Percentiles rank a stretch among this genome's conserved stretches.
phyloP scores from a whole-genome alignment of 345 rosid genomes.

The thale cress (Arabidopsis thaliana) region TAIR10.1 NC_003075.7:17726001-17726500 shows the following conservation, averaged over 20 bases:
- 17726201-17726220: neutral
- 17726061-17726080: conserved; percentile 39
- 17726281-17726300: conserved; percentile 45
- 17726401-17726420: conserved; percentile 88
- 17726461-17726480: conserved; percentile 75
- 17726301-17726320: conserved; percentile 26
- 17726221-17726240: conserved; percentile 50
- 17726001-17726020: conserved; percentile 51
- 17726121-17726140: conserved; percentile 45
- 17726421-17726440: conserved; percentile 85
- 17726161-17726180: conserved; percentile 4
- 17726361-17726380: conserved; percentile 49
- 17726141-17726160: conserved; percentile 43
- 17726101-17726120: conserved; percentile 48
- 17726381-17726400: conserved; percentile 56
- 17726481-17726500: conserved; percentile 87
- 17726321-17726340: conserved; percentile 42
- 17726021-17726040: conserved; percentile 51
- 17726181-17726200: neutral
- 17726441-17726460: conserved; percentile 84
- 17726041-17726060: conserved; percentile 62
- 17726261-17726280: conserved; percentile 38
- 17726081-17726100: conserved; percentile 45
- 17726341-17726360: conserved; percentile 44
- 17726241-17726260: conserved; percentile 46